phyloP scores from a whole-genome alignment of 352 stramenopile species.

The Thraustochytrium striatum region DNA sequence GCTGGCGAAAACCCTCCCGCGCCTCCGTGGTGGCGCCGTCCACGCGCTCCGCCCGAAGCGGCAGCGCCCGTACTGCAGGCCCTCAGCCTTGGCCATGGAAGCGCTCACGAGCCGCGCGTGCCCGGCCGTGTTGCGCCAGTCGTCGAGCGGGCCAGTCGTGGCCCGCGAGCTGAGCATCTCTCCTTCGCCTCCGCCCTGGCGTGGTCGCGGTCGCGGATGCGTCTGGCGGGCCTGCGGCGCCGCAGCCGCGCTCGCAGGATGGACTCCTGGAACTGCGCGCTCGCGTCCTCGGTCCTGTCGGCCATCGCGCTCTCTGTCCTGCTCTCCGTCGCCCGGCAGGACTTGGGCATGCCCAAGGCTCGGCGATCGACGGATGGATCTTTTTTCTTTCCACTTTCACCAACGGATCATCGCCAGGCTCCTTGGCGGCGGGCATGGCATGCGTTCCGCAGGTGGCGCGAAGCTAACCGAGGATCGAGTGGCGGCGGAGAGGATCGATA shows the following conservation, averaged over 20 bases:
- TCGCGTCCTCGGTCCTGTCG: no score
- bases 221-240: neutral
- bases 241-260: neutral
- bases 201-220: neutral
- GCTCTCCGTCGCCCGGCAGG: no score
- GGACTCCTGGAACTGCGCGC: slow-evolving; percentile 18
- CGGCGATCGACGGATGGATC: no score
- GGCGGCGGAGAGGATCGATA: no score
- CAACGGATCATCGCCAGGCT: no score
- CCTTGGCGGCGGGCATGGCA: no score
- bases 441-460: no score
- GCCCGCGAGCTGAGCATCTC: neutral
- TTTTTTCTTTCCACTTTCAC: no score
- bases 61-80: neutral
- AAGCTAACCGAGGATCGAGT: no score
- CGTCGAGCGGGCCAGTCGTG: no score
- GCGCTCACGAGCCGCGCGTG: neutral
- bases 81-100: neutral
- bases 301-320: no score
- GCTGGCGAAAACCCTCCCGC: neutral
- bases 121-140: neutral
- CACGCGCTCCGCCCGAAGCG: neutral
- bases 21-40: neutral
- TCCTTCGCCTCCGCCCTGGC: neutral
- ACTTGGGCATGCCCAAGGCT: no score